Conservation (phyloP, 208 protist genomes). For the Trypanosoma cruzi region DNA sequence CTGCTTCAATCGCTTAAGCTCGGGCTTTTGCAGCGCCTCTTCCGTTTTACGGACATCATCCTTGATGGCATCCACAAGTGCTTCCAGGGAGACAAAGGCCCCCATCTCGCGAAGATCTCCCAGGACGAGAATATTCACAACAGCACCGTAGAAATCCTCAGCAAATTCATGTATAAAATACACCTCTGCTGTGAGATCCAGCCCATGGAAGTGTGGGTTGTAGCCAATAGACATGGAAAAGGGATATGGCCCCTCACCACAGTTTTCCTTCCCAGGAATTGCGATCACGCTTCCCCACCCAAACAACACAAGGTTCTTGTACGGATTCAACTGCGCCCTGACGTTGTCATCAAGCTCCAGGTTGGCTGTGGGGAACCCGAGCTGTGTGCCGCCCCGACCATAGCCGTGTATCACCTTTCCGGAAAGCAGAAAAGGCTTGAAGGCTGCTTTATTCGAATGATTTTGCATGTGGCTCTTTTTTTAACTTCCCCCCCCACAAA, state of each 20-base stretch:
- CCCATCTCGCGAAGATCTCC: slow-evolving; percentile 59
- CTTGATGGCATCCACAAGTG: slow-evolving; percentile 80
- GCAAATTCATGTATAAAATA: slow-evolving; percentile 89
- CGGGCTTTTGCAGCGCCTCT: slow-evolving; percentile 31
- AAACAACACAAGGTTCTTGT: slow-evolving; percentile 76
- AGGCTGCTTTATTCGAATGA: not conserved
- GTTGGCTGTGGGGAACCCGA: slow-evolving; percentile 92
- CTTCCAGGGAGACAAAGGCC: slow-evolving; percentile 79
- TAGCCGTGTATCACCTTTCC: slow-evolving; percentile 86
- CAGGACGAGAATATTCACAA: slow-evolving; percentile 66
- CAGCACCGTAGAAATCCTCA: slow-evolving; percentile 88
- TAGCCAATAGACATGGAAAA: slow-evolving; percentile 90
- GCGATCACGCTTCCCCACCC: slow-evolving; percentile 80
- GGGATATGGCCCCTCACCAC: slow-evolving; percentile 46
- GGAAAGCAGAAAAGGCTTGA: slow-evolving; percentile 57
- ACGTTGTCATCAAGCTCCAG: slow-evolving; percentile 53
- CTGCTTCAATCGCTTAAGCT: slow-evolving; percentile 28
- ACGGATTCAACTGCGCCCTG: slow-evolving; percentile 43
- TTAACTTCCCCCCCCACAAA: no score
- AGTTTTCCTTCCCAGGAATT: slow-evolving; percentile 6
- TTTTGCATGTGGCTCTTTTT: not conserved
- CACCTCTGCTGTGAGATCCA: slow-evolving; percentile 75
- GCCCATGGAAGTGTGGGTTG: slow-evolving; percentile 90
- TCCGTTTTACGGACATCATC: slow-evolving; percentile 48
- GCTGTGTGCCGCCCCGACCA: slow-evolving; percentile 80